A percentile compares a stretch with the other conserved stretches of the same genome.
Evolutionary conservation across 768 basidiomycete species (phyloP).

Genomic region (Pisolithus marmoratus): DNA sequence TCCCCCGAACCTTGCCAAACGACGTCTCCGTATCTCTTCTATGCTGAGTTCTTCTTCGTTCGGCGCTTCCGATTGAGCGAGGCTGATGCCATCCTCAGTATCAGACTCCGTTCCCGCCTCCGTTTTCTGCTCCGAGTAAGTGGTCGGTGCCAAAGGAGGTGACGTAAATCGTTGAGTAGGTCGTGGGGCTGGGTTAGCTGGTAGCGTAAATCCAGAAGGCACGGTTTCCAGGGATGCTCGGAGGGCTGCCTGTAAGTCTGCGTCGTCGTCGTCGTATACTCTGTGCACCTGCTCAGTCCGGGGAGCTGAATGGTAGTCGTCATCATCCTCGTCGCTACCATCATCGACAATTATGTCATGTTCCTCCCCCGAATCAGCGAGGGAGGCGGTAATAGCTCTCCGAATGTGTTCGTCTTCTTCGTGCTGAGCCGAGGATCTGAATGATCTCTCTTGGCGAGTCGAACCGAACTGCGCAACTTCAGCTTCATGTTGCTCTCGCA

Average conservation of each 20-base stretch:
- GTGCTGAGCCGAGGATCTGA: slow-evolving; percentile 17
- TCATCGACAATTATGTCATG: slow-evolving; percentile 8
- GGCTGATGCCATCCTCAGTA: slow-evolving; percentile 33
- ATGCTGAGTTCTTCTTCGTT: slow-evolving; percentile 38
- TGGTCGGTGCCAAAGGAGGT: background rate
- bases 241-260: slow-evolving; percentile 81
- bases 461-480: slow-evolving; percentile 27
- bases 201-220: slow-evolving; percentile 46
- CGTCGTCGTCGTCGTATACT: slow-evolving; percentile 84
- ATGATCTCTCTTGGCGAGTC: background rate
- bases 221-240: slow-evolving; percentile 70
- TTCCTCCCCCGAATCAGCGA: slow-evolving; percentile 14
- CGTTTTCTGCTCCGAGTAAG: slow-evolving; percentile 7
- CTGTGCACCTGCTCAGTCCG: slow-evolving; percentile 23
- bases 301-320: slow-evolving; percentile 8
- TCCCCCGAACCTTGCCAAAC: slow-evolving; percentile 60
- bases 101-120: slow-evolving; percentile 30
- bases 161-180: slow-evolving; percentile 14
- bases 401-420: slow-evolving; percentile 57
- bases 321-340: slow-evolving; percentile 17
- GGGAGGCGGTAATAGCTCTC: slow-evolving; percentile 30
- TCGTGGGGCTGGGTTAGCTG: slow-evolving; percentile 11
- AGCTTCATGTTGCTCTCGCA: slow-evolving; percentile 50
- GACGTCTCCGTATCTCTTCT: slow-evolving; percentile 62
- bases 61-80: slow-evolving; percentile 16